Evolutionary conservation across 768 basidiomycete genomes (phyloP).

Genomic region (Inosperma sp.): DNA sequence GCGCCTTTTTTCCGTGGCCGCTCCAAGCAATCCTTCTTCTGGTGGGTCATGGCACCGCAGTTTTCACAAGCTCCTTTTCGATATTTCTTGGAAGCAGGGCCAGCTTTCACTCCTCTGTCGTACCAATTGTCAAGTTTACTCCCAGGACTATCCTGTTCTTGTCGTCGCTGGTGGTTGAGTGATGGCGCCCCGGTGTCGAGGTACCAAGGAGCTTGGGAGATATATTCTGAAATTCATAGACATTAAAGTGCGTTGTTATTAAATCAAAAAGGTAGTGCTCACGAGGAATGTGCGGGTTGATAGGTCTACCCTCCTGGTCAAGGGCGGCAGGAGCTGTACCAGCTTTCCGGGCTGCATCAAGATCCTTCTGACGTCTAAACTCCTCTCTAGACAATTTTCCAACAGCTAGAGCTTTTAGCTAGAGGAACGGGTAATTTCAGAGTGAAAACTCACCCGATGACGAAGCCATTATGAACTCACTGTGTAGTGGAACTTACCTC

Average conservation of each 20-base stretch:
- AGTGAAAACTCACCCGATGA: constrained; percentile 33
- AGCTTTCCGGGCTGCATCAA: constrained; percentile 97
- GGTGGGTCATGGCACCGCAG: constrained; percentile 95
- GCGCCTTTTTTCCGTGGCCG: constrained; percentile 96
- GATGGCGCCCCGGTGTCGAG: constrained; percentile 92
- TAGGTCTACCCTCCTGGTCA: constrained; percentile 91
- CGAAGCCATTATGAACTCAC: constrained; percentile 42
- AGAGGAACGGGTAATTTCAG: not conserved
- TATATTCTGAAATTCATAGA: constrained; percentile 64
- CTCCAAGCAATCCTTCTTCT: constrained; percentile 87
- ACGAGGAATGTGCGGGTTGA: constrained; percentile 99
- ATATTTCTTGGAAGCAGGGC: constrained; percentile 93
- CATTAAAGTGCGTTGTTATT: constrained; percentile 4
- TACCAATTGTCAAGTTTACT: constrained; percentile 88
- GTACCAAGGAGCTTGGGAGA: constrained; percentile 99
- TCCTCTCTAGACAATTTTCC: constrained; percentile 94
- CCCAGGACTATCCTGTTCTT: constrained; percentile 52
- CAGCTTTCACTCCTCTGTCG: constrained; percentile 77
- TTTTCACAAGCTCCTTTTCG: constrained; percentile 99
- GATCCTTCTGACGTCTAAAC: constrained; percentile 91
- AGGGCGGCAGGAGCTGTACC: constrained; percentile 95
- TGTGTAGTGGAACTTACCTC: no score
- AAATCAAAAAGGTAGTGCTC: constrained; percentile 26
- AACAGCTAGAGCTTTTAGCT: constrained; percentile 35
- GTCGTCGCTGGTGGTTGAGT: constrained; percentile 88